These are phyloP conservation scores for Neurospora sp. DNA, from an alignment of 495 filamentous ascomycete genomes.

Conservation along the genomic window DNA sequence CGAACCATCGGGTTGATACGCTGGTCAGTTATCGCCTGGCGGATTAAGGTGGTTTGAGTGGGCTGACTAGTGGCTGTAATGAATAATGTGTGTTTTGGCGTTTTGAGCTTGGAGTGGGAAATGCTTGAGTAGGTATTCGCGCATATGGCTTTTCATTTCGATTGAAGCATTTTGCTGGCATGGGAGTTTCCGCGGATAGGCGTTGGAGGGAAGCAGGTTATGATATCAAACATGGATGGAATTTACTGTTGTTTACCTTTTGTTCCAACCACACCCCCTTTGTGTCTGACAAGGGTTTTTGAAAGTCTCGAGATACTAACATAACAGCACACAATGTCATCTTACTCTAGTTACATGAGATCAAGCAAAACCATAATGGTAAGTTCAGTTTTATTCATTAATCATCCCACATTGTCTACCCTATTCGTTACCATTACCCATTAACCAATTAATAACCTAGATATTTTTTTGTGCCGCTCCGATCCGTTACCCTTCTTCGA, in stretches of 20 bases:
- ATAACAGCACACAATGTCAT: background rate
- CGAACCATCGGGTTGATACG: conserved; percentile 85
- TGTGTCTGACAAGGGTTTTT: background rate
- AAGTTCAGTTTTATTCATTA: background rate
- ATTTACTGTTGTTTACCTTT: background rate
- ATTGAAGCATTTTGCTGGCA: background rate
- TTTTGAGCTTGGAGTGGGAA: background rate
- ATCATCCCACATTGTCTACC: background rate
- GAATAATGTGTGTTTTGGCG: background rate
- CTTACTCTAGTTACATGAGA: background rate
- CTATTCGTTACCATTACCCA: background rate
- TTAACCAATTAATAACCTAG: background rate
- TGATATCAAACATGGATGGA: background rate
- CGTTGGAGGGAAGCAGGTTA: background rate
- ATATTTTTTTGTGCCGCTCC: too few relatives aligned
- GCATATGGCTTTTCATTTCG: background rate
- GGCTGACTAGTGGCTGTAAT: background rate
- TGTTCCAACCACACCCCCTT: background rate
- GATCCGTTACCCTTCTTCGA: too few relatives aligned
- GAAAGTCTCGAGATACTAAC: background rate
- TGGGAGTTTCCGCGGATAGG: background rate
- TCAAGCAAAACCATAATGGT: background rate
- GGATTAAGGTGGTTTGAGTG: conserved; percentile 22
- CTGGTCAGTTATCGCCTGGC: conserved; percentile 76
- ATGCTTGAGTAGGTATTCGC: background rate